Percentiles rank a stretch among this genome's conserved stretches.
phyloP scores from a whole-genome alignment of 352 stramenopile genomes.

The Peronosclerospora sorghi region DNA sequence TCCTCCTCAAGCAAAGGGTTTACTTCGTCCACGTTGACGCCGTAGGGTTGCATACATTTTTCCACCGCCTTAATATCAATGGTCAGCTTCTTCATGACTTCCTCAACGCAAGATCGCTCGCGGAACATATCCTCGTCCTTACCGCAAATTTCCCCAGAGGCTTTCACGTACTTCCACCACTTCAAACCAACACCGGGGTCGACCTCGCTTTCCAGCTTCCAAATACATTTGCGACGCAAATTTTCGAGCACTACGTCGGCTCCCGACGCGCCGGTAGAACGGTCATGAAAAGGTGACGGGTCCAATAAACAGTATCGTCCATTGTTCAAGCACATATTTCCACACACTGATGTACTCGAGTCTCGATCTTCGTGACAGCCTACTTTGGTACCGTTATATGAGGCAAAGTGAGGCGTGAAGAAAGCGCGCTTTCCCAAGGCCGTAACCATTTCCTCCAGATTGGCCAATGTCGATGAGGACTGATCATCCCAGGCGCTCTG shows the following conservation, averaged over 20 bases:
- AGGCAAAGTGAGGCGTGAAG: slow-evolving; percentile 94
- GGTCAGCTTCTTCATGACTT: slow-evolving; percentile 83
- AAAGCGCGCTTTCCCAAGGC: slow-evolving; percentile 86
- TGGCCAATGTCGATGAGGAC: slow-evolving; percentile 61
- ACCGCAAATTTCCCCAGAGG: slow-evolving; percentile 84
- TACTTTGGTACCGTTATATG: slow-evolving; percentile 91
- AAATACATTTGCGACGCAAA: slow-evolving; percentile 92
- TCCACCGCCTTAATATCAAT: slow-evolving; percentile 84
- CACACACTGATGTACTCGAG: slow-evolving; percentile 68
- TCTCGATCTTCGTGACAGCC: slow-evolving; percentile 80
- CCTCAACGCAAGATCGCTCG: slow-evolving; percentile 78
- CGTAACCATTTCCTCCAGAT: slow-evolving; percentile 71
- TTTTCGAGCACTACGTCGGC: slow-evolving; percentile 92
- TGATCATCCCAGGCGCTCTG: slow-evolving; percentile 89
- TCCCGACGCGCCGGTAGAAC: slow-evolving; percentile 85
- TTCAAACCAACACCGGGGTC: slow-evolving; percentile 78
- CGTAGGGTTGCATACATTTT: slow-evolving; percentile 90
- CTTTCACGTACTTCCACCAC: slow-evolving; percentile 94
- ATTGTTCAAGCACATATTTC: slow-evolving; percentile 95
- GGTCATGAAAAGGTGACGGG: slow-evolving; percentile 90
- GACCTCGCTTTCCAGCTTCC: slow-evolving; percentile 73
- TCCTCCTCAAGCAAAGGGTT: slow-evolving; percentile 89
- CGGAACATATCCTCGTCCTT: slow-evolving; percentile 79
- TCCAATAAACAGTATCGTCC: slow-evolving; percentile 95
- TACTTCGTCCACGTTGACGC: slow-evolving; percentile 69